These are phyloP conservation scores for Candida caryicola DNA, from an alignment of 805 yeast genomes.

Conservation along the genomic window DNA sequence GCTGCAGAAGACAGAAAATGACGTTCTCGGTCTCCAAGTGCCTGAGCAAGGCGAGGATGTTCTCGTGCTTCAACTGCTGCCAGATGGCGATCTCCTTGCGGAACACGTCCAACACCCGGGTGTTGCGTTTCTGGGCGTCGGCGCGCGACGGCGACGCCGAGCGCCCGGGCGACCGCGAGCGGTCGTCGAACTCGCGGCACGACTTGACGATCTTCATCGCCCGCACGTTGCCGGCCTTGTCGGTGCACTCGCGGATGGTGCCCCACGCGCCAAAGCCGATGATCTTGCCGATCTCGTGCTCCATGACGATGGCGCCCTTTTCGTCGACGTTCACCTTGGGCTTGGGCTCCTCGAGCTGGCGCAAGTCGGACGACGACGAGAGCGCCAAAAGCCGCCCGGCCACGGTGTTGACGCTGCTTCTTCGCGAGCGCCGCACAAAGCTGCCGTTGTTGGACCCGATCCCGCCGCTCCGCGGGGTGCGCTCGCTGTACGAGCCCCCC, in stretches of 20 bases:
- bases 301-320: conserved; percentile 64
- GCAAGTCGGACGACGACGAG: conserved; percentile 35
- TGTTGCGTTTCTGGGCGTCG: conserved; percentile 32
- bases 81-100: conserved; percentile 73
- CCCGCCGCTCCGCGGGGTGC: conserved; percentile 18
- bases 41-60: conserved; percentile 60
- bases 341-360: conserved; percentile 19
- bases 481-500: conserved; percentile 17
- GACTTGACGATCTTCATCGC: conserved; percentile 65
- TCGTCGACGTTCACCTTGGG: conserved; percentile 50
- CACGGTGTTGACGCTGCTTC: conserved; percentile 35
- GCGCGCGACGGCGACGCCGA: conserved; percentile 6
- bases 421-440: conserved; percentile 28
- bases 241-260: conserved; percentile 65
- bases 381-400: conserved; percentile 40
- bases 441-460: conserved; percentile 21
- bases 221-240: conserved; percentile 28
- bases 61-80: conserved; percentile 62
- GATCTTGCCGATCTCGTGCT: conserved; percentile 63
- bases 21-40: conserved; percentile 60
- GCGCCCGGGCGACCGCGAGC: conserved; percentile 6
- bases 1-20: conserved; percentile 69
- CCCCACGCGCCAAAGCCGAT: conserved; percentile 94
- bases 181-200: conserved; percentile 16
- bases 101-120: conserved; percentile 55